These are phyloP conservation scores for Anisodus tanguticus DNA, from an alignment of 257 asterid genomes.

Conservation along the genomic window DNA sequence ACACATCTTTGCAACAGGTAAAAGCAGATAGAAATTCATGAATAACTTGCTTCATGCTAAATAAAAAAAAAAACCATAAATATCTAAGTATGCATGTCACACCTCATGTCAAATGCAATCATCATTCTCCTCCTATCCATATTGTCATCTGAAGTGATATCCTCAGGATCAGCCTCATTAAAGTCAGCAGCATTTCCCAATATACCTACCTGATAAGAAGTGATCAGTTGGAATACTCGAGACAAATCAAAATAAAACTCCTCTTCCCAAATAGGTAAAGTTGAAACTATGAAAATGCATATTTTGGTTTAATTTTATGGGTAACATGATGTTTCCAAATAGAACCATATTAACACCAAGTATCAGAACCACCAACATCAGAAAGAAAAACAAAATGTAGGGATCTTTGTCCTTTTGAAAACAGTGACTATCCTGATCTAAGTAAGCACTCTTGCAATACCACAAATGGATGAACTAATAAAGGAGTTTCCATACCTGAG, in stretches of 20 bases:
- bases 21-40: conserved; percentile 19
- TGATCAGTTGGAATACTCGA: conserved; percentile 26
- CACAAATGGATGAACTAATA: background rate
- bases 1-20: conserved; percentile 64
- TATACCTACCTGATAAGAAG: conserved; percentile 73
- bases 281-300: background rate
- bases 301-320: background rate
- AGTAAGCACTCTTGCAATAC: background rate
- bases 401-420: background rate
- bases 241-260: background rate
- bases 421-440: background rate
- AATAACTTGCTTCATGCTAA: conserved; percentile 30
- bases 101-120: conserved; percentile 99
- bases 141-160: conserved; percentile 48
- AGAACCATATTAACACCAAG: background rate
- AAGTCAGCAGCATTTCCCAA: conserved; percentile 93
- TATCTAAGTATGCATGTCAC: conserved; percentile 28
- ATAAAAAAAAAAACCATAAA: conserved; percentile 30
- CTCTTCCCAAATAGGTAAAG: conserved; percentile 1
- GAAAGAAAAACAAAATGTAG: conserved; percentile 13
- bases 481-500: background rate
- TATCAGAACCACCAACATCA: background rate
- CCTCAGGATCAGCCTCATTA: conserved; percentile 56
- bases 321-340: background rate
- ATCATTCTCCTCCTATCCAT: conserved; percentile 78